Evolutionary conservation across 2,329 filamentous ascomycete species (phyloP).

Genomic region (Eutypa lata): DNA sequence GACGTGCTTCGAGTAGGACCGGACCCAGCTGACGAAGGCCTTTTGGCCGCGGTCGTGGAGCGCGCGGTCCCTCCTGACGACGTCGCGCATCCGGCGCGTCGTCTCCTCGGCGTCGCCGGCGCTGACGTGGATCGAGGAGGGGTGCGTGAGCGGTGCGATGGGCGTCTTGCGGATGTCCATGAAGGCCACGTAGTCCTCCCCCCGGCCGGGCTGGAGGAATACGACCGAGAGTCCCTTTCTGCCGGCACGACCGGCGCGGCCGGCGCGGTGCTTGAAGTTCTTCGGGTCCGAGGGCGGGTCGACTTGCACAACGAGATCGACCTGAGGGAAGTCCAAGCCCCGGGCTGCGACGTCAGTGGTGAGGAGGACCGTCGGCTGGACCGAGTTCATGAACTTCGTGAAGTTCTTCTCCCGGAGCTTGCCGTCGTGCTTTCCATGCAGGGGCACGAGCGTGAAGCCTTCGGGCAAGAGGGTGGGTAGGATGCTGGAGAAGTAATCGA

Average conservation of each 20-base stretch:
- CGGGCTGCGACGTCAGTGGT: conserved; percentile 91
- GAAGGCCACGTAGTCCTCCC: conserved; percentile 88
- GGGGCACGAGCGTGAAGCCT: conserved; percentile 67
- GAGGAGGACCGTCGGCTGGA: conserved; percentile 75
- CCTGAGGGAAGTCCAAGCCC: conserved; percentile 86
- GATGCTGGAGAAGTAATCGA: conserved; percentile 88
- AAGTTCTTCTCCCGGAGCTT: conserved; percentile 90
- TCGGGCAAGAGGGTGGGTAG: conserved; percentile 69
- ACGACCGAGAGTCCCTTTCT: conserved; percentile 81
- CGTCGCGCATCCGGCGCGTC: conserved; percentile 58
- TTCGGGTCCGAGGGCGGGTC: conserved; percentile 85
- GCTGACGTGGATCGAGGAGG: conserved; percentile 50
- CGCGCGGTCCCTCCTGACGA: conserved; percentile 49
- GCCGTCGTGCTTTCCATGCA: conserved; percentile 89
- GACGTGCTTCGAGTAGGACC: conserved; percentile 87
- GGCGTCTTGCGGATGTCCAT: conserved; percentile 85
- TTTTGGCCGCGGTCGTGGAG: conserved; percentile 85
- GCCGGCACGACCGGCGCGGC: conserved; percentile 85
- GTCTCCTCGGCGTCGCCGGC: conserved; percentile 57
- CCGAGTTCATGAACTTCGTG: conserved; percentile 70
- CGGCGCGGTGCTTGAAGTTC: conserved; percentile 90
- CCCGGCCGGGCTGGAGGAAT: conserved; percentile 77
- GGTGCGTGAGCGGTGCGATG: conserved; percentile 60
- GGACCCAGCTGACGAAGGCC: conserved; percentile 90
- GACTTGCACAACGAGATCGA: conserved; percentile 87